A percentile compares a stretch with the other conserved stretches of the same genome.
Evolutionary conservation across 306 rosid species (phyloP).

Genomic region (Citrullus mucosospermus): DNA sequence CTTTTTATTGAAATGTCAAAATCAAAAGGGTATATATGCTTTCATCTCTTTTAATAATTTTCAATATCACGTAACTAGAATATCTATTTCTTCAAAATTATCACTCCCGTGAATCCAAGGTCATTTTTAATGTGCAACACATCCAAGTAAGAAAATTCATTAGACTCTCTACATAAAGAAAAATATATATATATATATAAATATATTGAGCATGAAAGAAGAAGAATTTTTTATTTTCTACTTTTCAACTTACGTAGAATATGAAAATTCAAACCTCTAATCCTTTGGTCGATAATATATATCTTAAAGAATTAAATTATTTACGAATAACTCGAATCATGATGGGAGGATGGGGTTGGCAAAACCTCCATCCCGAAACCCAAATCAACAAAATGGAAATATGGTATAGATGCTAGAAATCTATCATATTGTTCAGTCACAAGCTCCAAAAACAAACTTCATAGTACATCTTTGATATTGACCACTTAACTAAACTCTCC

Average conservation of each 20-base stretch:
- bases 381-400: not conserved
- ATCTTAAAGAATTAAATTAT: no score
- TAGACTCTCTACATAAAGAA: rapidly evolving
- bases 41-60: not conserved
- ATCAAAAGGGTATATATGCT: not conserved
- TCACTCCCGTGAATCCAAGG: not conserved
- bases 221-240: no score
- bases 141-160: not conserved
- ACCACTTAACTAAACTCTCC: slow-evolving; percentile 23
- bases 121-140: not conserved
- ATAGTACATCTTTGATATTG: slow-evolving; percentile 18
- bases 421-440: not conserved
- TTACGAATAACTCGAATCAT: not conserved
- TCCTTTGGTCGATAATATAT: no score
- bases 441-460: not conserved
- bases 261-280: no score
- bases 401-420: not conserved
- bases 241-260: no score
- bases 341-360: not conserved
- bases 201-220: no score
- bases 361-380: not conserved
- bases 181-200: no score
- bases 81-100: not conserved
- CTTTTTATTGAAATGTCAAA: not conserved
- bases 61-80: not conserved